A percentile compares a stretch with the other conserved stretches of the same genome.
Evolutionary conservation across 768 basidiomycete species (phyloP).

Genomic region (Lyophyllum decastes): DNA sequence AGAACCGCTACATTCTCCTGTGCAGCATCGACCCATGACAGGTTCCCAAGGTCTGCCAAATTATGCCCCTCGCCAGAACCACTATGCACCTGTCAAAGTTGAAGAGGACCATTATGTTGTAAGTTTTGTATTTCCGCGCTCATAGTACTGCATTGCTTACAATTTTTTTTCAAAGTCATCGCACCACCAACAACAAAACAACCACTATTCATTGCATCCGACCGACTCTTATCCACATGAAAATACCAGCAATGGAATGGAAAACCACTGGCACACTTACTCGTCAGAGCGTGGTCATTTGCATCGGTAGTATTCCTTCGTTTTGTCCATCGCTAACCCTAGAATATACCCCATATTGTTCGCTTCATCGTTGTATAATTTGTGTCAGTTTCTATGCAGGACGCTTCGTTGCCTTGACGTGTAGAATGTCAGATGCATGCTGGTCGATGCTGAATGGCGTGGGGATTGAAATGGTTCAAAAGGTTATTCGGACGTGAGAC

Average conservation of each 20-base stretch:
- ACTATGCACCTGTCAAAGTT: conserved; percentile 61
- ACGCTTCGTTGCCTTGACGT: background rate
- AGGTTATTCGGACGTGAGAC: conserved; percentile 30
- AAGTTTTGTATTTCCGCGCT: conserved; percentile 20
- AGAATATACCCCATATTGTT: conserved; percentile 20
- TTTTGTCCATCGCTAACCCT: background rate
- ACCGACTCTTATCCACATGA: conserved; percentile 44
- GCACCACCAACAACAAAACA: conserved; percentile 34
- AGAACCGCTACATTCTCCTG: conserved; percentile 50
- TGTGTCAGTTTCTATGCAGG: background rate
- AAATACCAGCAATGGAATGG: conserved; percentile 46
- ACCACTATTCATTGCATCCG: conserved; percentile 44
- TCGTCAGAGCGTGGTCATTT: conserved; percentile 66
- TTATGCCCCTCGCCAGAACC: conserved; percentile 43
- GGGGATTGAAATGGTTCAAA: conserved; percentile 12
- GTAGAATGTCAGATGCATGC: background rate
- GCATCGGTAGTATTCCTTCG: conserved; percentile 46
- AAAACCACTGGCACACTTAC: conserved; percentile 60
- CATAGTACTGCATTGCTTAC: background rate
- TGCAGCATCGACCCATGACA: conserved; percentile 48
- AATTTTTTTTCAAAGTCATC: conserved; percentile 23
- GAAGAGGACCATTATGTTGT: conserved; percentile 67
- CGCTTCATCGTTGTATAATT: background rate
- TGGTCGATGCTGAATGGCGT: background rate
- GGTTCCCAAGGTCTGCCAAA: conserved; percentile 39